Base-by-base conservation (phyloP, 495 filamentous ascomycete species). In the Penicillium coffeae region DNA sequence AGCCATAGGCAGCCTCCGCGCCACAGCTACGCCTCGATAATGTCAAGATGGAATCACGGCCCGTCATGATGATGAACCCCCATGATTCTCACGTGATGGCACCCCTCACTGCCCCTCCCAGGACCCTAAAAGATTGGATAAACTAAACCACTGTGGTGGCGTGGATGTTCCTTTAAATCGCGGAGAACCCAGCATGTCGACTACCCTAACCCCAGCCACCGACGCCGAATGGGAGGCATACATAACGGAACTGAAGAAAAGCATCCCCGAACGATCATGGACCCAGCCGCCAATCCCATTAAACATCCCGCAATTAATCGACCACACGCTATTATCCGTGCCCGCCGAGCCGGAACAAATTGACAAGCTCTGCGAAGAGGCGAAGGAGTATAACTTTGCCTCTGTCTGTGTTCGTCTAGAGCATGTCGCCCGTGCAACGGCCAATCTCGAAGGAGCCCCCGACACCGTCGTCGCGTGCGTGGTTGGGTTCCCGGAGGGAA, bases 401-500 rank as follows among this genome's bases (percentile, higher is more conserved):
- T 62, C 79, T 10, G 82, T 84, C 40, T 85, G 82, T 57, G 77
- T 85, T 1, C 76, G 82, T 18, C 66, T 74, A 2, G 60, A 65
- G 18, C 70, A 75, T 54, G 81, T 87, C 8, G 37, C 65, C 8
- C 78, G 71, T 30, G 79, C 77, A 18, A 72, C 72, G n/a, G 48
- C 69, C 14, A 73, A 76, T 32, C 73, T 88, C 32, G 64, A 71
- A 22, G 70, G 69, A 39, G 21, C 50, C 12, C 70, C 72, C 14
- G 53, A 59, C 30, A 76, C 81, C 3, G 68, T 62, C 32, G 74
- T 86, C 3, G 83, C 82, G 25, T 83, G 76, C 51, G 85, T 88
- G 7, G 72, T 88, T 10, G 83, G 80, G 33, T 88, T 88, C 66
- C 85, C 75, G 18, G 81, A 85, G 51, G 85, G 84, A 8, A 82